These are phyloP conservation scores for Boletus reticulatus DNA, from an alignment of 768 basidiomycete genomes.

Conservation along the genomic window DNA sequence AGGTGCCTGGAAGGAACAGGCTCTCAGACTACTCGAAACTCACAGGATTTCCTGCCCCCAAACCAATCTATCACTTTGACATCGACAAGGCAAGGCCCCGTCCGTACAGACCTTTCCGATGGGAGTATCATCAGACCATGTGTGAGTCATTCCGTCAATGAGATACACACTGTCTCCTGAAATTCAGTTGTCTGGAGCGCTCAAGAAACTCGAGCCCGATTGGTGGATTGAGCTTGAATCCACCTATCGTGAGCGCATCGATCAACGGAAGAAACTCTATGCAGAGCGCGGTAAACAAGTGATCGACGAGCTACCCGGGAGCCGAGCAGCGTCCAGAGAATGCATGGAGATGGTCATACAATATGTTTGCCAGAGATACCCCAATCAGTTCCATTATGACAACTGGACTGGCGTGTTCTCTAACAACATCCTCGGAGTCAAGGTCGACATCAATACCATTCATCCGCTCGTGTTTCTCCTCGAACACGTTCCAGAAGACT, in stretches of 20 bases:
- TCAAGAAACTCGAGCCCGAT: conserved; percentile 49
- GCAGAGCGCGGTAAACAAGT: conserved; percentile 38
- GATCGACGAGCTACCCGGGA: conserved; percentile 47
- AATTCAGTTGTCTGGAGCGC: conserved; percentile 26
- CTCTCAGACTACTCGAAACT: conserved; percentile 41
- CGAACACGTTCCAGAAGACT: conserved; percentile 54
- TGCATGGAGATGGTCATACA: conserved; percentile 56
- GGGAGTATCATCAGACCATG: conserved; percentile 58
- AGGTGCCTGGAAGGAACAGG: conserved; percentile 3
- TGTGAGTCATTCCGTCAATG: conserved; percentile 30
- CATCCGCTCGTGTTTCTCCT: conserved; percentile 44
- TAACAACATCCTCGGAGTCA: conserved; percentile 41
- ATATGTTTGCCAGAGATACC: conserved; percentile 56
- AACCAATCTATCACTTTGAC: conserved; percentile 41
- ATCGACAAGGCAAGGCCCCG: conserved; percentile 42
- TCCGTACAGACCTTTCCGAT: conserved; percentile 56
- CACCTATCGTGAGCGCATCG: conserved; percentile 44
- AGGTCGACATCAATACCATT: conserved; percentile 25
- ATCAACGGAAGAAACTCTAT: conserved; percentile 41
- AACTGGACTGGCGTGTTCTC: conserved; percentile 35
- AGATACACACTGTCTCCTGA: neutral
- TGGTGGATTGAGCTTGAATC: conserved; percentile 59
- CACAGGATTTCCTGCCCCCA: conserved; percentile 44
- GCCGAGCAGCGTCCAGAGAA: conserved; percentile 47
- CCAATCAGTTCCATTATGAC: conserved; percentile 46